A percentile compares a stretch with the other conserved stretches of the same genome.
phyloP scores from a whole-genome alignment of 495 filamentous ascomycete genomes.

The Neurospora sp. region DNA sequence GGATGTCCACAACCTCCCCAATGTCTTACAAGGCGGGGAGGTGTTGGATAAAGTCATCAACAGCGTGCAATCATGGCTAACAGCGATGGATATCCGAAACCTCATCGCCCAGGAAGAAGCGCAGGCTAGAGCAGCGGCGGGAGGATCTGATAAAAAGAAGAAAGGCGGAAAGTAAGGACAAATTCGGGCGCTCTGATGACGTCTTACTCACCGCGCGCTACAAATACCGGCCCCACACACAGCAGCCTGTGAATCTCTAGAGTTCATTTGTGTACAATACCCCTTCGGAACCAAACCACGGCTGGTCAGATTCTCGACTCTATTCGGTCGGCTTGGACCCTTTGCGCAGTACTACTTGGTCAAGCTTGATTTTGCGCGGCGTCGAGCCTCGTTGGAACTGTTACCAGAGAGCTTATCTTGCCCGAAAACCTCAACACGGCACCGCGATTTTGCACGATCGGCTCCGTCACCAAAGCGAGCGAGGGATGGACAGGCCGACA shows the following conservation, averaged over 20 bases:
- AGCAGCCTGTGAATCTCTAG: neutral
- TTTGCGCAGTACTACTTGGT: neutral
- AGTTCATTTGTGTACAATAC: neutral
- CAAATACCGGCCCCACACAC: neutral
- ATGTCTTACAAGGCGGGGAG: slow-evolving; percentile 65
- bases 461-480: neutral
- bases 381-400: neutral
- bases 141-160: slow-evolving; percentile 10
- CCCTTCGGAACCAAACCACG: neutral
- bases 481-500: neutral
- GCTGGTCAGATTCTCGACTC: neutral
- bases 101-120: slow-evolving; percentile 45
- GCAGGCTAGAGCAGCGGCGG: slow-evolving; percentile 9
- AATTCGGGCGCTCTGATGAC: neutral
- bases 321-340: neutral
- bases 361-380: neutral
- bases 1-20: slow-evolving; percentile 71
- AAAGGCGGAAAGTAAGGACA: slow-evolving; percentile 22
- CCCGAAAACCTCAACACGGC: neutral
- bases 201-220: neutral
- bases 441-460: neutral
- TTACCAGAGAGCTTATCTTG: neutral
- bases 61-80: slow-evolving; percentile 70
- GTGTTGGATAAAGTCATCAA: slow-evolving; percentile 68
- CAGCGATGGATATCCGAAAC: slow-evolving; percentile 63